Conservation (phyloP, 1,284 basidiomycete genomes). For the Xerocomus cyaneibrunnescens region DNA sequence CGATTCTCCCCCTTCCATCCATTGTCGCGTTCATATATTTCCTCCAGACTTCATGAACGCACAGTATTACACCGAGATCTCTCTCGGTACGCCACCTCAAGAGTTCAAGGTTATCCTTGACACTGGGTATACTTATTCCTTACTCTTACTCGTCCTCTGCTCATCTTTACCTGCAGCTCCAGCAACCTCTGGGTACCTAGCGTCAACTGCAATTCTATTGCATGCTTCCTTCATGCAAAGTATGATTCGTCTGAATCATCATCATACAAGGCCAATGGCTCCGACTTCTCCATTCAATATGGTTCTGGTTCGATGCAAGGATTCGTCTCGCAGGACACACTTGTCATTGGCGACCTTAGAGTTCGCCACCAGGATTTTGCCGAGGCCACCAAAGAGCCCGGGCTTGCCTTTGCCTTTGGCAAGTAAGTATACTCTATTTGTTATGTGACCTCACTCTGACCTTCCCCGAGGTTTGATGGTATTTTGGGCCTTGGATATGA, state of each 20-base stretch:
- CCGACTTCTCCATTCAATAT: slow-evolving; percentile 91
- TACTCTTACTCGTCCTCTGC: background rate
- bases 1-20: slow-evolving; percentile 15
- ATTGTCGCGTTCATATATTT: slow-evolving; percentile 1
- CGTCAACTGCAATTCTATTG: slow-evolving; percentile 87
- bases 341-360: slow-evolving; percentile 83
- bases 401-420: slow-evolving; percentile 96
- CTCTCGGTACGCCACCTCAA: slow-evolving; percentile 81
- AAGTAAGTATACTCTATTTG: slow-evolving; percentile 67
- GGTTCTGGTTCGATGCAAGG: slow-evolving; percentile 98
- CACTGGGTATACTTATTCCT: slow-evolving; percentile 56
- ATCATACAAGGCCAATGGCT: slow-evolving; percentile 91
- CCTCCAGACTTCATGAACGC: slow-evolving; percentile 91
- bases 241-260: slow-evolving; percentile 86
- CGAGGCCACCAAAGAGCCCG: slow-evolving; percentile 96
- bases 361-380: slow-evolving; percentile 89
- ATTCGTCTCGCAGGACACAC: slow-evolving; percentile 85
- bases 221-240: slow-evolving; percentile 96
- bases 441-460: background rate
- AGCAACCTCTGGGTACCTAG: slow-evolving; percentile 96
- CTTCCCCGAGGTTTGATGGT: slow-evolving; percentile 78
- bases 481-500: slow-evolving; percentile 96
- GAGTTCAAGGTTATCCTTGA: slow-evolving; percentile 87
- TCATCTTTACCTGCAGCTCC: slow-evolving; percentile 49
- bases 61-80: slow-evolving; percentile 93